Percentiles rank a stretch among this genome's conserved stretches.
These are phyloP conservation scores for Clavispora fructus DNA, from an alignment of 805 yeast species.

Conservation along the genomic window DNA sequence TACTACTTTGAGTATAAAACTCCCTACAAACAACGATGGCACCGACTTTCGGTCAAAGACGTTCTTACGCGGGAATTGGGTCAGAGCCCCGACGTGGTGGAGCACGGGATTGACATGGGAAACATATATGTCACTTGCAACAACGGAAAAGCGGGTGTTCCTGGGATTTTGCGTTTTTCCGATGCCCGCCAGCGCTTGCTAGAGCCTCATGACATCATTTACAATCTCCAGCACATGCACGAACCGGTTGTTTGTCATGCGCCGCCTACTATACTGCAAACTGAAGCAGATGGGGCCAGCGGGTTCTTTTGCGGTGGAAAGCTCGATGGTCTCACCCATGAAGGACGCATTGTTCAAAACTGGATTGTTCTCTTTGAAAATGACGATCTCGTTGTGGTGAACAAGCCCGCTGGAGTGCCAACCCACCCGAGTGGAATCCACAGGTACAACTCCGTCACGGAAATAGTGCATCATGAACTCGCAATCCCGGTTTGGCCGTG, in stretches of 20 bases:
- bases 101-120: constrained; percentile 20
- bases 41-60: constrained; percentile 25
- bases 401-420: constrained; percentile 51
- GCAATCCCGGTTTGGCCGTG: constrained; percentile 31
- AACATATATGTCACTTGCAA: constrained; percentile 20
- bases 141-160: constrained; percentile 8
- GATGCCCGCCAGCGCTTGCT: constrained; percentile 3
- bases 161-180: constrained; percentile 1
- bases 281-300: not conserved
- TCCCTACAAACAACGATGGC: constrained; percentile 36
- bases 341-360: no score
- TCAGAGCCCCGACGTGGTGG: constrained; percentile 19
- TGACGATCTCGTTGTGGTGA: constrained; percentile 35
- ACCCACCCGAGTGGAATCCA: constrained; percentile 49
- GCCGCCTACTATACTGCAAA: not conserved
- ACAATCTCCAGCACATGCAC: constrained; percentile 36
- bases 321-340: constrained; percentile 11
- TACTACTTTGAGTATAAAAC: constrained; percentile 28
- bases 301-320: constrained; percentile 16
- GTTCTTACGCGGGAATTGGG: constrained; percentile 32
- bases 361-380: constrained; percentile 31
- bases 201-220: constrained; percentile 24
- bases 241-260: constrained; percentile 27
- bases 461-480: constrained; percentile 33
- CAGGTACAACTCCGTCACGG: constrained; percentile 38